Evolutionary conservation across 768 basidiomycete genomes (phyloP).

Genomic region (Psilocybe cubensis): DNA sequence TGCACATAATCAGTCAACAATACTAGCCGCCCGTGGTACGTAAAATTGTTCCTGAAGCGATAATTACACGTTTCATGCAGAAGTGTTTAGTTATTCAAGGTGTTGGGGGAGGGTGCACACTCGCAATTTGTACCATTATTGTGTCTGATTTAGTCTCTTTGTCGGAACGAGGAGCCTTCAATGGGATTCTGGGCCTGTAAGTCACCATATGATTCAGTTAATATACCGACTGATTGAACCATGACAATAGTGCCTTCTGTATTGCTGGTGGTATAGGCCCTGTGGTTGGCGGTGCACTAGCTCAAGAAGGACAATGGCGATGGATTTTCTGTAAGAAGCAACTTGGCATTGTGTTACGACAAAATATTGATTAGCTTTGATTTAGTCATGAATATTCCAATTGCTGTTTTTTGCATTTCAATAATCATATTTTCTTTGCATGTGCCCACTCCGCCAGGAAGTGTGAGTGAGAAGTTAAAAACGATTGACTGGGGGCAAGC

Average conservation of each 20-base stretch:
- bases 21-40: slow-evolving; percentile 38
- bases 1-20: slow-evolving; percentile 42
- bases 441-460: slow-evolving; percentile 1
- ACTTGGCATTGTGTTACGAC: background rate
- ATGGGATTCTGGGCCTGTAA: slow-evolving; percentile 10
- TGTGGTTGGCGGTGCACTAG: slow-evolving; percentile 1
- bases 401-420: background rate
- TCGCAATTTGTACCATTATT: slow-evolving; percentile 41
- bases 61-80: too few relatives aligned
- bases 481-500: slow-evolving; percentile 48
- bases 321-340: slow-evolving; percentile 12
- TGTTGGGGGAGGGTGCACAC: slow-evolving; percentile 39
- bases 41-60: slow-evolving; percentile 13
- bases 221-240: background rate
- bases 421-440: background rate
- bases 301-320: slow-evolving; percentile 1
- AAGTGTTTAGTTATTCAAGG: slow-evolving; percentile 35
- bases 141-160: slow-evolving; percentile 49
- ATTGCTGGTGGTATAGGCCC: slow-evolving; percentile 1
- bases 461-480: slow-evolving; percentile 3
- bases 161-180: slow-evolving; percentile 43
- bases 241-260: background rate
- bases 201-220: background rate
- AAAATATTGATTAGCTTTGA: background rate
- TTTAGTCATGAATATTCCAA: slow-evolving; percentile 7